Percentiles rank a stretch among this genome's conserved stretches.
These are phyloP conservation scores for Blastocystis sp. DNA, from an alignment of 352 stramenopile genomes.

Conservation along the genomic window DNA sequence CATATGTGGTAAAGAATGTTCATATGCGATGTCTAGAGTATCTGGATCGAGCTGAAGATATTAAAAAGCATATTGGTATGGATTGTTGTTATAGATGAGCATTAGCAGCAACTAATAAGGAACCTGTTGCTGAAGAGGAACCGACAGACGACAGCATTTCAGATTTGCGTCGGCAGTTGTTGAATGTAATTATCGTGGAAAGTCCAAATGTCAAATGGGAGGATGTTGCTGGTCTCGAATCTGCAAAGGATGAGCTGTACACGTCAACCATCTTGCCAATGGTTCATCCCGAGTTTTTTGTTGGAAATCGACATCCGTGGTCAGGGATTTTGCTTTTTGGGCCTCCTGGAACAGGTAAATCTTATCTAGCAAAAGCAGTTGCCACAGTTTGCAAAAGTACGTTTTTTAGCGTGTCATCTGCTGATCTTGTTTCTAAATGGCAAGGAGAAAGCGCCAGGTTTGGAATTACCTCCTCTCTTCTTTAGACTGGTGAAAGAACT, in stretches of 20 bases:
- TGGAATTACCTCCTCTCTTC: constrained; percentile 73
- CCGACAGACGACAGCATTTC: neutral
- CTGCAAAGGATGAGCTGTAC: constrained; percentile 92
- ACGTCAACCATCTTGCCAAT: constrained; percentile 91
- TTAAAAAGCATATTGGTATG: constrained; percentile 72
- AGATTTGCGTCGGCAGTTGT: constrained; percentile 67
- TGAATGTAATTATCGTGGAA: constrained; percentile 79
- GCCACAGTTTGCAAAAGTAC: constrained; percentile 92
- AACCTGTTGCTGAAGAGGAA: neutral
- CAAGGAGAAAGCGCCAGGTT: constrained; percentile 80
- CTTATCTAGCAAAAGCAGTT: constrained; percentile 90
- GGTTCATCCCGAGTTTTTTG: constrained; percentile 93
- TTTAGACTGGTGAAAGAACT: constrained; percentile 88
- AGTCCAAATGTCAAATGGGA: constrained; percentile 73
- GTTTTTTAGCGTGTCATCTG: constrained; percentile 94
- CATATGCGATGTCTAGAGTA: constrained; percentile 81
- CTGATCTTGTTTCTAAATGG: constrained; percentile 95
- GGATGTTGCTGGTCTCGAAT: constrained; percentile 90
- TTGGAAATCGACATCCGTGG: constrained; percentile 72
- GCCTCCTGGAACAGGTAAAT: constrained; percentile 84
- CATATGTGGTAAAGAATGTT: constrained; percentile 79
- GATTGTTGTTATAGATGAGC: too few species aligned
- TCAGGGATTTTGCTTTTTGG: constrained; percentile 91
- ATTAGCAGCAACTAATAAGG: too few species aligned
- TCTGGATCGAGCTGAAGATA: constrained; percentile 79